Percentiles rank a stretch among this genome's conserved stretches.
Evolutionary conservation across 176 grass and related monocot species (phyloP).

Genomic region (Tillandsia fasciculata): DNA sequence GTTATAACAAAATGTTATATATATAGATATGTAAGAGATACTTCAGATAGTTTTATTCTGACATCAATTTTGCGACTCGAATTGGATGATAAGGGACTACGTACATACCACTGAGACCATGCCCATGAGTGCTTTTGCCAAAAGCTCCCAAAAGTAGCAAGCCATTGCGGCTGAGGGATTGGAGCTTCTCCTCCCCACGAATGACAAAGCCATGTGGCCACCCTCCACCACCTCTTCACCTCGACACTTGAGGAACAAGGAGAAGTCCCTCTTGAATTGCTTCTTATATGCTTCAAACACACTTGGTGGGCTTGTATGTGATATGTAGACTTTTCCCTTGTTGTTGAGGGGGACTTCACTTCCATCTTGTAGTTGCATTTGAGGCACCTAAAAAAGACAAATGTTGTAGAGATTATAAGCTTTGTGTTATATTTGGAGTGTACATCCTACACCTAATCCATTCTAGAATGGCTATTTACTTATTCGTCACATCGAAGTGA

Average conservation of each 20-base stretch:
- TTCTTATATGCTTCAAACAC: constrained; percentile 31
- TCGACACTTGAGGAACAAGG: constrained; percentile 26
- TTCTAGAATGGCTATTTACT: too few species aligned
- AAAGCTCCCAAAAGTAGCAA: constrained; percentile 43
- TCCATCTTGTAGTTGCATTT: not conserved
- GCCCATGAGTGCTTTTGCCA: constrained; percentile 27
- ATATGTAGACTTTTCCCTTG: constrained; percentile 35
- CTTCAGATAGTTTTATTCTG: too few species aligned
- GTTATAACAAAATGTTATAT: too few species aligned
- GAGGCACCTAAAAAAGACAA: constrained; percentile 20
- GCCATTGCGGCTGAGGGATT: constrained; percentile 12
- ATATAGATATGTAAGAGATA: too few species aligned
- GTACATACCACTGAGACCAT: constrained; percentile 33
- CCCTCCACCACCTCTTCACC: constrained; percentile 24
- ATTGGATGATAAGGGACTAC: not conserved
- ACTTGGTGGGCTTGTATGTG: constrained; percentile 5
- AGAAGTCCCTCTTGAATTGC: constrained; percentile 46
- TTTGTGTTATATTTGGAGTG: too few species aligned
- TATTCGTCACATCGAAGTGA: too few species aligned
- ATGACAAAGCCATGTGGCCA: constrained; percentile 36
- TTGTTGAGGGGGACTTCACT: not conserved
- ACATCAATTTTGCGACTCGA: too few species aligned
- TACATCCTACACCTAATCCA: too few species aligned
- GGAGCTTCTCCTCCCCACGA: constrained; percentile 26
- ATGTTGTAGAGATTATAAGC: too few species aligned